phyloP scores from a whole-genome alignment of 495 filamentous ascomycete genomes.

The Recurvomyces mirabilis region DNA sequence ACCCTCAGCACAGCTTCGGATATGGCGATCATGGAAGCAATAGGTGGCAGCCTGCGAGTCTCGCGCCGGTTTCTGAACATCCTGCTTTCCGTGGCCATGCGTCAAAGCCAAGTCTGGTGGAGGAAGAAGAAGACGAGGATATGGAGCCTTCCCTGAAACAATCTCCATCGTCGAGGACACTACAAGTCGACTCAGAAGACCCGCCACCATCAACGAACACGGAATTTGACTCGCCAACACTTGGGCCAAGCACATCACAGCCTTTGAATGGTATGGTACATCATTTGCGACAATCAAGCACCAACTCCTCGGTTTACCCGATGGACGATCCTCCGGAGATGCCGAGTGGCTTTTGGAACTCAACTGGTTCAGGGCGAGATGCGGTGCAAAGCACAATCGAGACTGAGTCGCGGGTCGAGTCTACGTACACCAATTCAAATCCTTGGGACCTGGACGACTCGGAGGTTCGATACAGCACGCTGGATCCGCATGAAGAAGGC shows the following conservation, averaged over 20 bases:
- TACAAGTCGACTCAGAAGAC: neutral
- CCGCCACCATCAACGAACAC: neutral
- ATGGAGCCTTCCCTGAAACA: slow-evolving; percentile 1
- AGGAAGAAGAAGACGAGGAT: slow-evolving; percentile 15
- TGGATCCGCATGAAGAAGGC: slow-evolving; percentile 12
- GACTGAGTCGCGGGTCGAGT: slow-evolving; percentile 18
- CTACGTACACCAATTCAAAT: slow-evolving; percentile 36
- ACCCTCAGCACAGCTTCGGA: slow-evolving; percentile 8
- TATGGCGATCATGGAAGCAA: slow-evolving; percentile 4
- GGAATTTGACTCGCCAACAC: slow-evolving; percentile 64
- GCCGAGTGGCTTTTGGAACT: slow-evolving; percentile 5
- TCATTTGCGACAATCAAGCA: slow-evolving; percentile 76
- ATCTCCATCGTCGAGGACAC: neutral
- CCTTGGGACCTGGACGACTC: slow-evolving; percentile 44
- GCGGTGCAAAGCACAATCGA: slow-evolving; percentile 9
- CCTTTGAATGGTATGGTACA: slow-evolving; percentile 76
- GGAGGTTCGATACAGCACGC: slow-evolving; percentile 34
- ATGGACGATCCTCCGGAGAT: slow-evolving; percentile 31
- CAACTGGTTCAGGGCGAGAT: neutral
- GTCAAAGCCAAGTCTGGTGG: slow-evolving; percentile 17
- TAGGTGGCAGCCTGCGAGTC: slow-evolving; percentile 15
- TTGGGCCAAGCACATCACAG: slow-evolving; percentile 47
- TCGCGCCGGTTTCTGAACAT: slow-evolving; percentile 21
- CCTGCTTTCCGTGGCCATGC: slow-evolving; percentile 14
- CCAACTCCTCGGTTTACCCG: slow-evolving; percentile 64